Base-by-base conservation (phyloP, 1,284 basidiomycete species). In the Phaffia rhodozyma region DNA sequence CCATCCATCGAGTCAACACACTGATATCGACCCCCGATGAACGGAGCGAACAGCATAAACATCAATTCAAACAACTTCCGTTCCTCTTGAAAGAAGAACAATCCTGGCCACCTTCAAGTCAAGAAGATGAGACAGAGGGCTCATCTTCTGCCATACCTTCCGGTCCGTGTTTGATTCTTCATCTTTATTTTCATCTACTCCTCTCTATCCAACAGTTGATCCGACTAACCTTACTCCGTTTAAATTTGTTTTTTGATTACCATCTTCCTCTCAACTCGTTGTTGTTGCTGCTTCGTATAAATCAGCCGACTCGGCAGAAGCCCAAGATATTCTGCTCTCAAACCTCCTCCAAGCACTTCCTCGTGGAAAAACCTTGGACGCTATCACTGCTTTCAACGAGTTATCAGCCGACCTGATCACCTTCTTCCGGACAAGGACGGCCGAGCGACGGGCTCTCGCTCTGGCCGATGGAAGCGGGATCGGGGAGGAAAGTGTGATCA, bases 61-160 rank as follows among this genome's bases (percentile, higher is more conserved):
- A 18, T 21, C 51, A 61, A 38, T 30, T 47, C 23, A 21, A 23
- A 16, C 6, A n/a, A 21, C 32, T 61, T 11, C 60, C 60, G 21
- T 61, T 55, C 27, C 60, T 61, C 20, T 48, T 61, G 25, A 48
- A 55, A 6, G 60, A 61, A 55, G 60, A 61, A 32, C 52, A 55
- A 4, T 55, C 60, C 5, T 61, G 60, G 38, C 38, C 38, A 43
- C 38, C 13, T 43, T 43, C 38, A 2, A 43, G 16, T 16, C 38
- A 43, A 52, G 60, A 29, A 20, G 54, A 29, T 32, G 54, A 55
- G 6, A 34, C n/a, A 23, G 54, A 55, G 16, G 49, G 11, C 51
- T 30, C n/a, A 38, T 50, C 49, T 21, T 23, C n/a, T 38, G 11
- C 21, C 16, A 16, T 16, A 43, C 38, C 43, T 32, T 11, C 30